Evolutionary conservation across 345 rosid genomes (phyloP).

Genomic region (Salix arbutifolia): DNA sequence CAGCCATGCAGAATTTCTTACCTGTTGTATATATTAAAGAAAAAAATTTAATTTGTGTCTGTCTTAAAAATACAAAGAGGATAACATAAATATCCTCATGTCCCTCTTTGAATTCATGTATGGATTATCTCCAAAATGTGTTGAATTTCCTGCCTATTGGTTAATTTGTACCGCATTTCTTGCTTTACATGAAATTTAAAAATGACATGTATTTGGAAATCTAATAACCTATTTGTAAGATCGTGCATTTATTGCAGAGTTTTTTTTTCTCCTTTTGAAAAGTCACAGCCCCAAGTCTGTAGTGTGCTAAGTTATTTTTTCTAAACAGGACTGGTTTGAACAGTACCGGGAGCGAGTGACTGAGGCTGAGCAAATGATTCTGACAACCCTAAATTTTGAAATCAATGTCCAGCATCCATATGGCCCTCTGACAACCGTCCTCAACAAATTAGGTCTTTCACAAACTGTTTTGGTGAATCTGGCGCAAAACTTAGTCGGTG

Average conservation of each 20-base stretch:
- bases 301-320: conserved; percentile 11
- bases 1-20: neutral
- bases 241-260: neutral
- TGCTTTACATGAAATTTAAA: neutral
- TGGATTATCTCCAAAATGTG: neutral
- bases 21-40: neutral
- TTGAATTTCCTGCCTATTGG: neutral
- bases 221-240: neutral
- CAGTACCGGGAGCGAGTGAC: conserved; percentile 60
- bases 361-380: conserved; percentile 74
- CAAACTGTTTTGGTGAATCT: conserved; percentile 58
- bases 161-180: neutral
- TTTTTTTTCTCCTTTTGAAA: neutral
- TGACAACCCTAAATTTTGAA: conserved; percentile 73
- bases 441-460: conserved; percentile 65
- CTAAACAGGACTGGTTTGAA: conserved; percentile 75
- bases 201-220: neutral
- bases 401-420: conserved; percentile 75
- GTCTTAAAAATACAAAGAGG: too few relatives aligned
- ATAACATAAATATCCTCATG: neutral
- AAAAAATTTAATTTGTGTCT: neutral
- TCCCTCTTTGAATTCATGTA: neutral
- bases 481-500: conserved; percentile 71
- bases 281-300: neutral
- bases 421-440: conserved; percentile 55